Base-by-base conservation (phyloP, 352 stramenopile species). In the Pythium plurisporium region DNA sequence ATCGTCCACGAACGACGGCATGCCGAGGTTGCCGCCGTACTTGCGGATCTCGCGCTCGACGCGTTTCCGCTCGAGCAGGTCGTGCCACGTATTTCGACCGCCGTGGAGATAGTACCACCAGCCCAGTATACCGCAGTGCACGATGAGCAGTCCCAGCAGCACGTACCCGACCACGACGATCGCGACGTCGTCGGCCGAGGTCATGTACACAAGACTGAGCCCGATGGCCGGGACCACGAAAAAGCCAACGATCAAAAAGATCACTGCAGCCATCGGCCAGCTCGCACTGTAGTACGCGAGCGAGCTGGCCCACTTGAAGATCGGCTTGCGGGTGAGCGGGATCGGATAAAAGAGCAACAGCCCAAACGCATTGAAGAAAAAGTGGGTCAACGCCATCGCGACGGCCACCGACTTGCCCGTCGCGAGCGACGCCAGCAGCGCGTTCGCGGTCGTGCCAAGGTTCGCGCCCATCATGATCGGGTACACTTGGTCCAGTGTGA, bases 281-380 rank as follows among this genome's bases (percentile, higher is more conserved):
- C 66, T 66, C 4, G 74, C 79, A 54, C 76, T 87, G 58, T 66
- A 75, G 64, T 77, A 72, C 4, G 75, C 90, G 5, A 98, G 66
- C 5, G 74, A 70, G 9, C 71, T 73, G 17, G 90, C 86, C 62
- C 73, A 87, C 42, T 67, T 55, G 29, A 97, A 59, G 48, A 95
- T 87, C 45, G 94, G 72, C 31, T 64, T 65, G 23, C 92, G 78
- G 55, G 94, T 95, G 64, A 86, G 70, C 26, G 90, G 89, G 59
- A 97, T 76, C 31, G 89, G 88, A 65, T 96, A 98, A 73, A 92
- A 98, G 26, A 97, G 79, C 41, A 97, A 49, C 41, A 96, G 73
- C 43, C 90, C 89, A 44, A 87, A 86, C n/a, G 96, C 65, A 70
- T 97, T 98, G 77, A 98, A 97, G 62, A 92, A 94, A 34, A 97